These are phyloP conservation scores for Phytophthora sp. DNA, from an alignment of 352 stramenopile genomes.

Conservation along the genomic window DNA sequence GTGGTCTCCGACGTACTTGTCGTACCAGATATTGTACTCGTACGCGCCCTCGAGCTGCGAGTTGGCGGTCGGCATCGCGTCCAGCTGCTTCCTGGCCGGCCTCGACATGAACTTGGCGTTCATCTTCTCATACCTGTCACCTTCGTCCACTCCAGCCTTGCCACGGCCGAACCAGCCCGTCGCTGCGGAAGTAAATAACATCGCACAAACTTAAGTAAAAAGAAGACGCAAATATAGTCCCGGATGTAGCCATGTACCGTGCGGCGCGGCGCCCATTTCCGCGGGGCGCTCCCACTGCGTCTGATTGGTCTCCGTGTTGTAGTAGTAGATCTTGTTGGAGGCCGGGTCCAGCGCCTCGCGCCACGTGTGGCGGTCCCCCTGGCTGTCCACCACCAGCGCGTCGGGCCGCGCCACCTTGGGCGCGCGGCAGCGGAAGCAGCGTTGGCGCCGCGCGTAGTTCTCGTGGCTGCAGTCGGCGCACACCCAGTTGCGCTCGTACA, in stretches of 20 bases:
- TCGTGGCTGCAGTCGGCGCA: slow-evolving; percentile 85
- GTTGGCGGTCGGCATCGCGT: slow-evolving; percentile 87
- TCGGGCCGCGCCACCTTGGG: slow-evolving; percentile 69
- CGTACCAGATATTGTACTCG: slow-evolving; percentile 97
- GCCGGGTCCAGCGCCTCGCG: slow-evolving; percentile 90
- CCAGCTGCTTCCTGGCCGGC: slow-evolving; percentile 91
- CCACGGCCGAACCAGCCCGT: slow-evolving; percentile 95
- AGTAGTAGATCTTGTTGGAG: slow-evolving; percentile 95
- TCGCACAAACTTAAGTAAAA: too few relatives aligned
- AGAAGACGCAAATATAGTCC: too few relatives aligned
- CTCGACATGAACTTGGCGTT: slow-evolving; percentile 87
- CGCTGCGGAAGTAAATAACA: too few relatives aligned
- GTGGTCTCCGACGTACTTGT: slow-evolving; percentile 93
- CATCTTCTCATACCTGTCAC: slow-evolving; percentile 79
- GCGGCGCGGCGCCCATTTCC: slow-evolving; percentile 91
- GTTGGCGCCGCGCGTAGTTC: slow-evolving; percentile 82
- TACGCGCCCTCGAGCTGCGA: slow-evolving; percentile 91
- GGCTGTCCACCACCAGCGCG: slow-evolving; percentile 61
- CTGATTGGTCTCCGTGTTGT: slow-evolving; percentile 86
- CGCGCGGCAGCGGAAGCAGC: slow-evolving; percentile 85
- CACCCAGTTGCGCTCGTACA: slow-evolving; percentile 92
- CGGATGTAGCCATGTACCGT: too few relatives aligned
- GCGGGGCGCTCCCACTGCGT: slow-evolving; percentile 91
- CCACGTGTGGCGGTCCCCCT: slow-evolving; percentile 74
- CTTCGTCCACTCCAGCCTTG: slow-evolving; percentile 69